phyloP scores from a whole-genome alignment of 2,329 filamentous ascomycete species.

The Endoconidiophora laricicola region DNA sequence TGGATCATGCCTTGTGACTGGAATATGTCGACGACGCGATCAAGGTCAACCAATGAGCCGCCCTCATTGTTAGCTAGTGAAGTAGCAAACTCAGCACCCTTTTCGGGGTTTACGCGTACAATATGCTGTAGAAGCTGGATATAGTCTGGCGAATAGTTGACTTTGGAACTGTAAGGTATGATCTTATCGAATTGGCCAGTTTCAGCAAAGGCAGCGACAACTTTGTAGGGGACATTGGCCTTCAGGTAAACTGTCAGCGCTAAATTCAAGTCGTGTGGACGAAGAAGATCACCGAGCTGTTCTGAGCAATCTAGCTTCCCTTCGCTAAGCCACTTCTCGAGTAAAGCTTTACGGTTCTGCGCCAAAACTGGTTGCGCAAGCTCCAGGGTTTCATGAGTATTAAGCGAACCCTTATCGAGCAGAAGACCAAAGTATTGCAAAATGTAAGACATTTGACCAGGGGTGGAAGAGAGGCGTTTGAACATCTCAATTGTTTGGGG shows the following conservation, averaged over 20 bases:
- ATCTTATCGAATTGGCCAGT: slow-evolving; percentile 96
- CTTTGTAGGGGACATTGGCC: slow-evolving; percentile 81
- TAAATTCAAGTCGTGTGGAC: slow-evolving; percentile 73
- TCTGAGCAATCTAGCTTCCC: slow-evolving; percentile 93
- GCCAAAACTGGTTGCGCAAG: slow-evolving; percentile 80
- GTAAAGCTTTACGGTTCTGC: slow-evolving; percentile 84
- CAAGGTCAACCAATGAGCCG: slow-evolving; percentile 76
- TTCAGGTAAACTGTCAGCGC: slow-evolving; percentile 81
- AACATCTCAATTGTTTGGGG: slow-evolving; percentile 91
- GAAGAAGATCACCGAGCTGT: slow-evolving; percentile 86
- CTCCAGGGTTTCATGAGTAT: slow-evolving; percentile 87
- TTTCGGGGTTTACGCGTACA: slow-evolving; percentile 77
- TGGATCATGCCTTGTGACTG: slow-evolving; percentile 96
- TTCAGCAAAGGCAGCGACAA: slow-evolving; percentile 87
- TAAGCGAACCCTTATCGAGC: slow-evolving; percentile 83
- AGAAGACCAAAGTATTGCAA: slow-evolving; percentile 97
- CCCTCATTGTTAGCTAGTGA: slow-evolving; percentile 77
- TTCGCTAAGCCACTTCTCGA: slow-evolving; percentile 97
- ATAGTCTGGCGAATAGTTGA: slow-evolving; percentile 88
- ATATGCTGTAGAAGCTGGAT: slow-evolving; percentile 85
- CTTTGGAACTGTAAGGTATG: slow-evolving; percentile 70
- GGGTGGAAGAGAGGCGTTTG: slow-evolving; percentile 67
- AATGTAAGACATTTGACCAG: slow-evolving; percentile 80
- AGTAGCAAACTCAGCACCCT: slow-evolving; percentile 88
- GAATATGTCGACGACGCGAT: slow-evolving; percentile 94